Conservation (phyloP, 2,329 filamentous ascomycete genomes). For the Colletotrichum sp. region DNA sequence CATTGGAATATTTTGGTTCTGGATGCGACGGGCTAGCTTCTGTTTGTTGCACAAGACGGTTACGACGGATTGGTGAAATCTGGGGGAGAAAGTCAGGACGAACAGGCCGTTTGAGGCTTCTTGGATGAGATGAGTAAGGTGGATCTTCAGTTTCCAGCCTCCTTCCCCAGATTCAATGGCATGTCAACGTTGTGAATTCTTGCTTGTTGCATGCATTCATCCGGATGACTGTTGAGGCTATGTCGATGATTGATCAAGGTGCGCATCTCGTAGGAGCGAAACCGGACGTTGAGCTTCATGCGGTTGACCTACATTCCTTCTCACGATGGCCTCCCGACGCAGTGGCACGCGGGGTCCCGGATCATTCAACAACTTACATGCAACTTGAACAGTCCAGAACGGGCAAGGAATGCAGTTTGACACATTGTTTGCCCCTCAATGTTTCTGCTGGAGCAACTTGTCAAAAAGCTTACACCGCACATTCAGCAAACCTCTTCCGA, state of each 20-base stretch:
- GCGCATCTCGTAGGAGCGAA: background rate
- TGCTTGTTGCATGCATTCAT: background rate
- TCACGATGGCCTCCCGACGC: background rate
- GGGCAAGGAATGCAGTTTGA: conserved; percentile 2
- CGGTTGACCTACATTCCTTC: background rate
- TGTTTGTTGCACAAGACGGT: background rate
- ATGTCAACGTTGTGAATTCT: background rate
- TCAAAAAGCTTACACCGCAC: background rate
- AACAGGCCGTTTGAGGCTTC: background rate
- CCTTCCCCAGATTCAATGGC: conserved; percentile 1
- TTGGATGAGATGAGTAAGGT: background rate
- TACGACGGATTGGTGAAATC: background rate
- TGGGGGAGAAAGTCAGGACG: background rate
- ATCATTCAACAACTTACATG: conserved; percentile 5
- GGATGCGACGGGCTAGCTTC: background rate
- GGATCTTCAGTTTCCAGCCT: background rate
- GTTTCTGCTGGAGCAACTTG: background rate
- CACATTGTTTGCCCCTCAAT: background rate
- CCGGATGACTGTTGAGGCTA: background rate
- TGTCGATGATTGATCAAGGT: background rate
- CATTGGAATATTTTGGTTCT: background rate
- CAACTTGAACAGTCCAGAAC: background rate
- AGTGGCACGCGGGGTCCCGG: background rate
- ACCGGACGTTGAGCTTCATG: background rate
- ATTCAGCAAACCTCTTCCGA: background rate